phyloP scores from a whole-genome alignment of 805 yeast species.

The Helenozyma rhizophorensis region DNA sequence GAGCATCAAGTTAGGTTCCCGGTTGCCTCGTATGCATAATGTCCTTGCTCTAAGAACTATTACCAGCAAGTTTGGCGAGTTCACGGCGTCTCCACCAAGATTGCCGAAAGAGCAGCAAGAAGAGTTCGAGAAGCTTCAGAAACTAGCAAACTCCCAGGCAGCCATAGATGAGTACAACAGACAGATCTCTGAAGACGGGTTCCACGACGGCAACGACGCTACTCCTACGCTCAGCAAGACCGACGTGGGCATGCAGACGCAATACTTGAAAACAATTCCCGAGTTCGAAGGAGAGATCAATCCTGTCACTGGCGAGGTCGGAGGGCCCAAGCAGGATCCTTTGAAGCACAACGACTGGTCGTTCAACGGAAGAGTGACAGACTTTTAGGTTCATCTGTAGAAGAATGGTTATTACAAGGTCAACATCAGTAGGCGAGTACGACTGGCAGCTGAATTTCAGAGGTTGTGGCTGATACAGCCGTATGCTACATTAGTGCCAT shows the following conservation, averaged over 20 bases:
- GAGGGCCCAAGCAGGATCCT: conserved; percentile 98
- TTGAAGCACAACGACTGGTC: conserved; percentile 82
- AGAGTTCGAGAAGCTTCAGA: conserved; percentile 85
- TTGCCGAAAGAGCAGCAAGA: conserved; percentile 79
- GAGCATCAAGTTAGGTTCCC: too few species aligned
- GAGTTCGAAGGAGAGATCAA: conserved; percentile 94
- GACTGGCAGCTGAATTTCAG: too few species aligned
- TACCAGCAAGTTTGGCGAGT: conserved; percentile 21
- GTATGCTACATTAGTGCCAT: not conserved
- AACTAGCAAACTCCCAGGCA: conserved; percentile 71
- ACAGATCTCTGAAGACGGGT: conserved; percentile 27
- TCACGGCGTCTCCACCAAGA: conserved; percentile 54
- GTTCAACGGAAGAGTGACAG: conserved; percentile 94
- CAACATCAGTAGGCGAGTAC: too few species aligned
- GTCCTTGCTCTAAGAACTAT: not conserved
- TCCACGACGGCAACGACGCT: conserved; percentile 7
- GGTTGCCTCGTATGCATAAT: too few species aligned
- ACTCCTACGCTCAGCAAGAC: conserved; percentile 32
- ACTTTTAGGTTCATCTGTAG: conserved; percentile 56
- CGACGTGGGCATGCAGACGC: conserved; percentile 69
- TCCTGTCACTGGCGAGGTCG: conserved; percentile 91
- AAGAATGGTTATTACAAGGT: too few species aligned
- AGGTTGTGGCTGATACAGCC: too few species aligned
- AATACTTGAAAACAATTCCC: conserved; percentile 72
- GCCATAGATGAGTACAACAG: conserved; percentile 73